Percentiles rank a stretch among this genome's conserved stretches.
These are phyloP conservation scores for Hygrophila difformis DNA, from an alignment of 257 asterid species.

Conservation along the genomic window DNA sequence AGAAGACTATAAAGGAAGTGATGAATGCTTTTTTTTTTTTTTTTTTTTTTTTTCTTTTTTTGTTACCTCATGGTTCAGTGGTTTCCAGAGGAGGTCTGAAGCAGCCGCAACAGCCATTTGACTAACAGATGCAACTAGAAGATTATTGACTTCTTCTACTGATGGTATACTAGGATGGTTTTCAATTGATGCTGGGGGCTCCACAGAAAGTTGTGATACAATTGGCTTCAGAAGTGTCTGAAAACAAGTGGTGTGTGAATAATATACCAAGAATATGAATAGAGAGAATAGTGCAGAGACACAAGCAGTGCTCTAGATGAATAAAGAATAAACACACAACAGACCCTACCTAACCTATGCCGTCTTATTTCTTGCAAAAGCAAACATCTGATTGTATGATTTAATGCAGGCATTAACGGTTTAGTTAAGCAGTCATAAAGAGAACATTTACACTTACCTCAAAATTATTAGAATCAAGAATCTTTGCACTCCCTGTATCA, in stretches of 20 bases:
- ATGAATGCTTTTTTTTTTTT: no score
- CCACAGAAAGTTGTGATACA: conserved; percentile 67
- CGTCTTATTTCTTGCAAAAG: no score
- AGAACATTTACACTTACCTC: conserved; percentile 57
- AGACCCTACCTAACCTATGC: no score
- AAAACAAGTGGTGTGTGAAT: conserved; percentile 19
- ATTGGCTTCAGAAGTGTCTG: conserved; percentile 80
- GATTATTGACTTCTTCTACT: conserved; percentile 56
- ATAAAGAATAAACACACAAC: no score
- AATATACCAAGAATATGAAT: no score
- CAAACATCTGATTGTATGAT: no score
- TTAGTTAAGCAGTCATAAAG: conserved; percentile 7
- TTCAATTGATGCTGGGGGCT: conserved; percentile 54
- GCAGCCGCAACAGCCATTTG: conserved; percentile 95
- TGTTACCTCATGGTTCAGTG: conserved; percentile 83
- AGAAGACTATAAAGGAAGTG: not conserved
- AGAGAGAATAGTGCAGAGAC: no score
- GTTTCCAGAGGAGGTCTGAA: conserved; percentile 91
- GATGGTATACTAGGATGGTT: conserved; percentile 51
- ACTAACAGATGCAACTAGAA: conserved; percentile 63
- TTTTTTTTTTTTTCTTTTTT: no score
- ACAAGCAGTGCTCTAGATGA: no score
- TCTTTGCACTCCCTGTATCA: conserved; percentile 59
- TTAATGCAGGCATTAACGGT: not conserved
- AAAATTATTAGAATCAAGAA: conserved; percentile 61